Evolutionary conservation across 1,139 yeast species (phyloP).

Genomic region (Saccharomyces uvarum): DNA sequence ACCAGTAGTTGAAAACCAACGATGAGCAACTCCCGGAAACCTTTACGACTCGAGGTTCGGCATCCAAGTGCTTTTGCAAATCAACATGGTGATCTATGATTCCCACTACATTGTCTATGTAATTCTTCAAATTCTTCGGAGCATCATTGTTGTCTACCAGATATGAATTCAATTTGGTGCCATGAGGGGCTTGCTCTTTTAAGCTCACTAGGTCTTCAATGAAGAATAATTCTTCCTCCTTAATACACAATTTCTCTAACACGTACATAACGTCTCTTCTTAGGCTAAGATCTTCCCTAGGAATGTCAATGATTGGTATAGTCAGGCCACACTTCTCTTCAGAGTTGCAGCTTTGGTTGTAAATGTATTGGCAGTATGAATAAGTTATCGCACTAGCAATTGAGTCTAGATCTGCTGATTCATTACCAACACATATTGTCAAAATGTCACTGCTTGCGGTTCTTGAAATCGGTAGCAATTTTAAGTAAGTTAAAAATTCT

Average conservation of each 20-base stretch:
- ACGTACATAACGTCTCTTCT: conserved; percentile 64
- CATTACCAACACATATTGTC: conserved; percentile 48
- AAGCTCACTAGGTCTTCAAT: conserved; percentile 49
- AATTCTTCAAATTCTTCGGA: conserved; percentile 41
- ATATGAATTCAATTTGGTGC: conserved; percentile 36
- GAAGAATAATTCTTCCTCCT: conserved; percentile 48
- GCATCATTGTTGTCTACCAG: conserved; percentile 80
- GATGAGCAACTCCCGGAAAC: conserved; percentile 74
- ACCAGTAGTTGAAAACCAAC: conserved; percentile 61
- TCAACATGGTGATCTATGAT: conserved; percentile 87
- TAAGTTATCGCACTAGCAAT: conserved; percentile 66
- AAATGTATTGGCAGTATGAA: conserved; percentile 46
- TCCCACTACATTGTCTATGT: conserved; percentile 41
- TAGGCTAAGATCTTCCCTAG: conserved; percentile 53
- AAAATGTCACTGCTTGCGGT: background rate
- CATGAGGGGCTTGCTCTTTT: conserved; percentile 15
- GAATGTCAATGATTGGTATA: conserved; percentile 69
- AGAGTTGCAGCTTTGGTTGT: conserved; percentile 21
- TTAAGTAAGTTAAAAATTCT: conserved; percentile 7
- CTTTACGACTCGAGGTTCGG: conserved; percentile 52
- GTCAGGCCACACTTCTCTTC: background rate
- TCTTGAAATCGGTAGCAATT: background rate
- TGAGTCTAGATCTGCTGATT: conserved; percentile 81
- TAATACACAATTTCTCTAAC: conserved; percentile 43
- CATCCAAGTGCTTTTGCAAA: conserved; percentile 41